Percentiles rank a stretch among this genome's conserved stretches.
These are phyloP conservation scores for Pseudofabraea citricarpa DNA, from an alignment of 2,329 filamentous ascomycete genomes.

Conservation along the genomic window DNA sequence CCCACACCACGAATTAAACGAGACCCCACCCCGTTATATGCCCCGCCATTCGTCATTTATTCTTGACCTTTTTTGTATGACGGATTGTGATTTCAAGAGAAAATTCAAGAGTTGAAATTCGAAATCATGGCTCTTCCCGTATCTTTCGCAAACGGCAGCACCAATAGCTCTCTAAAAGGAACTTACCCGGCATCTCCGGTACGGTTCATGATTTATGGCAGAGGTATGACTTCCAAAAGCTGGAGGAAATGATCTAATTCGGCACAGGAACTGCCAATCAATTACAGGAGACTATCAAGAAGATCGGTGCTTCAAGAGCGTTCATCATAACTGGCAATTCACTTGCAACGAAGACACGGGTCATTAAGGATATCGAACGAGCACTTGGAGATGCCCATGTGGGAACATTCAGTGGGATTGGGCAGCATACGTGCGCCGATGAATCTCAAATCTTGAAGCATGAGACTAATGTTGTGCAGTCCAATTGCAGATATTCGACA, in stretches of 20 bases:
- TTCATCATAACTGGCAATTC: constrained; percentile 53
- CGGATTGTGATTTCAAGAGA: too few relatives aligned
- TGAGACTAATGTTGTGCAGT: too few relatives aligned
- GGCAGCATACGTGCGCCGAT: constrained; percentile 39
- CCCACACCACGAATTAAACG: too few relatives aligned
- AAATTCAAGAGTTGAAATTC: too few relatives aligned
- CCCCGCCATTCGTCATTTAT: too few relatives aligned
- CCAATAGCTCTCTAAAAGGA: constrained; percentile 10
- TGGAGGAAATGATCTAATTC: too few relatives aligned
- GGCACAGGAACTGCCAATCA: too few relatives aligned
- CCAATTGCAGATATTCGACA: constrained; percentile 49
- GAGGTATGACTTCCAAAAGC: constrained; percentile 12
- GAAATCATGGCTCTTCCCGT: too few relatives aligned
- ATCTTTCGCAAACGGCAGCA: too few relatives aligned
- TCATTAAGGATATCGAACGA: constrained; percentile 45
- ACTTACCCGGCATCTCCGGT: constrained; percentile 14
- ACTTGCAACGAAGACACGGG: constrained; percentile 45
- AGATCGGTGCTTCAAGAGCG: constrained; percentile 39
- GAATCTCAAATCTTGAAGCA: not conserved
- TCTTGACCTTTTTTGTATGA: too few relatives aligned
- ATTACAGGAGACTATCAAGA: constrained; percentile 6
- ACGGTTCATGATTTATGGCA: constrained; percentile 17
- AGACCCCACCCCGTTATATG: too few relatives aligned
- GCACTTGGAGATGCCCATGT: constrained; percentile 41
- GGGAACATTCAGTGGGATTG: constrained; percentile 49